Percentiles rank a stretch among this genome's conserved stretches.
Evolutionary conservation across 805 yeast species (phyloP).

Genomic region (Starmerella powellii): DNA sequence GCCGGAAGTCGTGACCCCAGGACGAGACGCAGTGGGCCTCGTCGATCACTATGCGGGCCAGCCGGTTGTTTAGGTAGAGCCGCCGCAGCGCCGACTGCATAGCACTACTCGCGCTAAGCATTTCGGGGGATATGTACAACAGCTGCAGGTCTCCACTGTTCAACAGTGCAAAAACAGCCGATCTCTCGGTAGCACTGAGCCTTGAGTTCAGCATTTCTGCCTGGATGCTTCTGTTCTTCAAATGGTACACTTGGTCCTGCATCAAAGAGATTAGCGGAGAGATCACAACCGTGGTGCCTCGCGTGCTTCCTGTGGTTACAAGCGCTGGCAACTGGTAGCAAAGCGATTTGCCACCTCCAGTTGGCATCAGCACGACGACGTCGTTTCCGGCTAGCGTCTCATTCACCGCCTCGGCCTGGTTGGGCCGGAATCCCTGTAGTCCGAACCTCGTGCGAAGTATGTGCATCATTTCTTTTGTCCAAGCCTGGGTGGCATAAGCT

Average conservation of each 20-base stretch:
- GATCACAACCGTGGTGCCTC: slow-evolving; percentile 79
- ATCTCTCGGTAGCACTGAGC: slow-evolving; percentile 50
- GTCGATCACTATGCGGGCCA: slow-evolving; percentile 86
- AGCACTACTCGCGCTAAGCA: slow-evolving; percentile 64
- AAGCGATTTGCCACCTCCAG: slow-evolving; percentile 95
- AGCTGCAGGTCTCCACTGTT: slow-evolving; percentile 57
- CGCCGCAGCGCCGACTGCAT: slow-evolving; percentile 51
- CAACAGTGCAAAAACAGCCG: slow-evolving; percentile 48
- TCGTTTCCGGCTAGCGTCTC: slow-evolving; percentile 67
- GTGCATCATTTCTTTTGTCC: slow-evolving; percentile 57
- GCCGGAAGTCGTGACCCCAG: slow-evolving; percentile 98
- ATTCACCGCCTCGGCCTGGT: slow-evolving; percentile 78
- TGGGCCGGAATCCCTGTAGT: slow-evolving; percentile 55
- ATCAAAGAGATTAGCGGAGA: slow-evolving; percentile 91
- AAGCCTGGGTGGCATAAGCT: slow-evolving; percentile 29
- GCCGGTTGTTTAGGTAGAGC: slow-evolving; percentile 41
- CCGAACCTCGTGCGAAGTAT: slow-evolving; percentile 51
- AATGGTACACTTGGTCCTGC: slow-evolving; percentile 92
- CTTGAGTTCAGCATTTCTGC: slow-evolving; percentile 86
- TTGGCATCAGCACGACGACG: slow-evolving; percentile 93
- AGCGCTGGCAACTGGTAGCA: slow-evolving; percentile 94
- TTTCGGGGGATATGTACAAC: slow-evolving; percentile 87
- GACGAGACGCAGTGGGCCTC: slow-evolving; percentile 97
- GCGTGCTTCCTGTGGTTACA: slow-evolving; percentile 57
- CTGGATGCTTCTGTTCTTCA: slow-evolving; percentile 49